Evolutionary conservation across 2,329 filamentous ascomycete species (phyloP), one percentile per base, ranked within the genome.

Genomic region (Nemania sp.): DNA sequence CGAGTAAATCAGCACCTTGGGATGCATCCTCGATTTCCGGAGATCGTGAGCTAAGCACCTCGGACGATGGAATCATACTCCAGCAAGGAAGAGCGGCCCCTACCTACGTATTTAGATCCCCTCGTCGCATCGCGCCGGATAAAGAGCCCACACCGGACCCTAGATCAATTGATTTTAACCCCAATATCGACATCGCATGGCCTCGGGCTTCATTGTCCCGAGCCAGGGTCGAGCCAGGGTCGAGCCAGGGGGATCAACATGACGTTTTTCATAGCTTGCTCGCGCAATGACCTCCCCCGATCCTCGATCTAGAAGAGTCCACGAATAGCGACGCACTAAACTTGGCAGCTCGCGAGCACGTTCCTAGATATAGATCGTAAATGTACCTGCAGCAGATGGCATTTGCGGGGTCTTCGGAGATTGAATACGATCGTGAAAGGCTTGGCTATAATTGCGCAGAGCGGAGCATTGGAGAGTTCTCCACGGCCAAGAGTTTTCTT

Each of bases 171-270:
- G 2, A 26, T 18, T 2, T 38, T 26, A 54, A 49, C 62, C 32
- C 62, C 53, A 66, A 62, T 13, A 35, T 18, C 13, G 3, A 59
- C 22, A 45, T 57, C 38, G 38, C 43, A n/a, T 57, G n/a, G 18
- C 13, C 27, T 68, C 66, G 66, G 66, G 6, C n/a, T 24, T 22
- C 52, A 68, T 57, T 68, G 27, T 35, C 45, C 66, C 66, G 66
- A 66, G 27, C 51, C 22, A 38, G 26, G n/a, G 52, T 41, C 26
- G 10, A 6, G 41, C 26, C 35, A 56, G 22, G 35, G 35, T n/a
- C n/a, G n/a, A n/a, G n/a, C n/a, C 5, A 32, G 4, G 29, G 29
- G 20, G 47, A 45, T 27, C 20, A 27, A 26, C 13, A 61, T 60
- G 49, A 56, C 54, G 47, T 64, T 51, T 51, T 67, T 38, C n/a